Evolutionary conservation across 192 early-diverging fungal species (phyloP), one percentile per base, ranked within the genome.

Genomic region (Coemansia sp.): DNA sequence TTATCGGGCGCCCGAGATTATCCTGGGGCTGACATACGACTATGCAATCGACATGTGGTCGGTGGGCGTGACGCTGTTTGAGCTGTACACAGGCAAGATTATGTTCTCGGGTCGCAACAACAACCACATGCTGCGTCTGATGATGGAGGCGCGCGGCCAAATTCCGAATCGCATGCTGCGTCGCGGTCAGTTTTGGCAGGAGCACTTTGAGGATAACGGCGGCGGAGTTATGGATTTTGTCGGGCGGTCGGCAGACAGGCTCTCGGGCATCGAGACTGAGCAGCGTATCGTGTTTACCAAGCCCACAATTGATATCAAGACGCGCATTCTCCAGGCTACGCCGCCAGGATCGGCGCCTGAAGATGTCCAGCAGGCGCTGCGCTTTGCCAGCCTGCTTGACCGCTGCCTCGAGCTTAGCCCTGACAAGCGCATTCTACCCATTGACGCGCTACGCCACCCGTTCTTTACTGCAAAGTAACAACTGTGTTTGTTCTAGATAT

Each of bases 1-100:
- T 73, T 99, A 99, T 68, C 87, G 97, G 14, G 92, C 97, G 1
- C 97, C 97, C 5, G 97, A 99, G 82, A 93, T 98, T 58, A 96
- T 98, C 19, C 70, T 99, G 19, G 95, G 95, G 0, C 61, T 96
- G 22, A 84, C 90, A 0, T 97, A 96, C 66, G 93, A 95, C 75
- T 85, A 80, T 52, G 86, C 91, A 2, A 76, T 98, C 45, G 97
- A 99, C 69, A 89, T 98, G 66, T 99, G 95, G 96, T 96, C 95
- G 23, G 86, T 97, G 21, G 97, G 88, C 5, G 94, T 89, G 62
- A 95, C 95, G 24, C 79, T 98, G 17, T 99, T 92, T 67, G 97
- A 99, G 83, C 79, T 98, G 38, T 95, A 90, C 68, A 98, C 95
- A 2, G 97, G 95, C 45, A 91, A 91, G 77, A 95, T 98, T 39